These are phyloP conservation scores for Lachancea dasiensis DNA, from an alignment of 805 yeast genomes.

Conservation along the genomic window DNA sequence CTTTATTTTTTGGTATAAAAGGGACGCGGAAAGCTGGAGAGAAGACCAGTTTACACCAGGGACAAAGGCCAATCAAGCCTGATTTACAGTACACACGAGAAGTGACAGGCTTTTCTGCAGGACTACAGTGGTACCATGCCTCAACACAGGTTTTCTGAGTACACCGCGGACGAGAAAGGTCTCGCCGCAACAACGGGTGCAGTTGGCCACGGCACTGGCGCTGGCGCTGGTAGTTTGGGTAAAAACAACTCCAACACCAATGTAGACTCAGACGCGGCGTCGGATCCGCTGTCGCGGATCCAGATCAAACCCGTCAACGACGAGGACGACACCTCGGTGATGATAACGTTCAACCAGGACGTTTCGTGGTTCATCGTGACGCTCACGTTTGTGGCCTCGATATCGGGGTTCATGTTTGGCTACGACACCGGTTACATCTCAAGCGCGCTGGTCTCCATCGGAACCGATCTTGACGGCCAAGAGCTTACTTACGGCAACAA, in stretches of 20 bases:
- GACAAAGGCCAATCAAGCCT: too few relatives aligned
- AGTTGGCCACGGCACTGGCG: slow-evolving; percentile 1
- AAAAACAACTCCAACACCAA: too few relatives aligned
- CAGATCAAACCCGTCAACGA: slow-evolving; percentile 37
- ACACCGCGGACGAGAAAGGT: too few relatives aligned
- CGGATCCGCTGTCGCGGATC: slow-evolving; percentile 13
- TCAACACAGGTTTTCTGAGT: slow-evolving; percentile 2
- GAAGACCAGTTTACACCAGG: too few relatives aligned
- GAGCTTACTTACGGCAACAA: slow-evolving; percentile 68
- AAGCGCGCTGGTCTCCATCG: slow-evolving; percentile 82
- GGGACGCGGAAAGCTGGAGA: too few relatives aligned
- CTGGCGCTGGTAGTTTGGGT: neutral
- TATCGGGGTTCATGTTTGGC: slow-evolving; percentile 95
- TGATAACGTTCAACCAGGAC: slow-evolving; percentile 44
- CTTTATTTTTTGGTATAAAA: too few relatives aligned
- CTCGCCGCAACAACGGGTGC: too few relatives aligned
- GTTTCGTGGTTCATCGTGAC: slow-evolving; percentile 61
- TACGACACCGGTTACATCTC: slow-evolving; percentile 97
- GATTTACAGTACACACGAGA: too few relatives aligned
- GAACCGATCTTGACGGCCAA: slow-evolving; percentile 61
- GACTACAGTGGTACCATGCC: too few relatives aligned
- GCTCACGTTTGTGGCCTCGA: slow-evolving; percentile 71
- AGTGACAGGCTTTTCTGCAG: too few relatives aligned
- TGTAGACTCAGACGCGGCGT: slow-evolving; percentile 1
- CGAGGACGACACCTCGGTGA: slow-evolving; percentile 44